Percentiles rank a stretch among this genome's conserved stretches.
Evolutionary conservation across 331 rosid species (phyloP).

Genomic region (Arachis monticola): DNA sequence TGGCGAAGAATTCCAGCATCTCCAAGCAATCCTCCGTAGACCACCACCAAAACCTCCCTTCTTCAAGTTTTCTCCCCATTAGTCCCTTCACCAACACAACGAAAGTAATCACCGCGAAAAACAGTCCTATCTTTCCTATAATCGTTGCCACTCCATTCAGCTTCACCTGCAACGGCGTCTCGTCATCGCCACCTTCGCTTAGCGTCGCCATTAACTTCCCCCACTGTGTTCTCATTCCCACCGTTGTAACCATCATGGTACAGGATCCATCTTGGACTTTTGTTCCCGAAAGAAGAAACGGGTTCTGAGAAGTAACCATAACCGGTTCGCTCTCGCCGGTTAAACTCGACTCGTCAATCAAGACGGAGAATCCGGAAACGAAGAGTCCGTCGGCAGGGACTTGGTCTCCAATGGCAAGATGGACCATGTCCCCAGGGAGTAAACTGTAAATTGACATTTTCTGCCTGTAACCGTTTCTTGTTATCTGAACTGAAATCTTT

Average conservation of each 20-base stretch:
- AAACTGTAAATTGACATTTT: conserved; percentile 83
- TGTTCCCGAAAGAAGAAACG: conserved; percentile 93
- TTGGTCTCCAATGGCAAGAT: conserved; percentile 90
- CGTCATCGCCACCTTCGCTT: conserved; percentile 96
- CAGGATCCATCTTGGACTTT: conserved; percentile 98
- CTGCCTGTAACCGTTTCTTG: conserved; percentile 87
- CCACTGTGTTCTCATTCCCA: conserved; percentile 99
- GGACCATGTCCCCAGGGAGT: conserved; percentile 93
- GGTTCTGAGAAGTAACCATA: conserved; percentile 69
- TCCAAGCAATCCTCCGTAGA: conserved; percentile 70
- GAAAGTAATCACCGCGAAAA: conserved; percentile 82
- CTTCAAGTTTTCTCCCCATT: conserved; percentile 51
- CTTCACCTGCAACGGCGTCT: conserved; percentile 94
- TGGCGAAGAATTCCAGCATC: conserved; percentile 82
- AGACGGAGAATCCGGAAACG: conserved; percentile 81
- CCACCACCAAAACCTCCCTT: conserved; percentile 82
- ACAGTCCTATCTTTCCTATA: conserved; percentile 86
- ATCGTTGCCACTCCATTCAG: conserved; percentile 95
- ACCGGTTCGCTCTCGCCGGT: conserved; percentile 97
- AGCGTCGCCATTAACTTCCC: conserved; percentile 95
- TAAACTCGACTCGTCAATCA: conserved; percentile 91
- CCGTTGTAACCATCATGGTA: conserved; percentile 86
- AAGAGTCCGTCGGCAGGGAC: conserved; percentile 95
- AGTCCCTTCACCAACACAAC: conserved; percentile 81
- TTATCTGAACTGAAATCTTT: conserved; percentile 84